phyloP scores from a whole-genome alignment of 805 yeast genomes.

The Metschnikowia borealis region DNA sequence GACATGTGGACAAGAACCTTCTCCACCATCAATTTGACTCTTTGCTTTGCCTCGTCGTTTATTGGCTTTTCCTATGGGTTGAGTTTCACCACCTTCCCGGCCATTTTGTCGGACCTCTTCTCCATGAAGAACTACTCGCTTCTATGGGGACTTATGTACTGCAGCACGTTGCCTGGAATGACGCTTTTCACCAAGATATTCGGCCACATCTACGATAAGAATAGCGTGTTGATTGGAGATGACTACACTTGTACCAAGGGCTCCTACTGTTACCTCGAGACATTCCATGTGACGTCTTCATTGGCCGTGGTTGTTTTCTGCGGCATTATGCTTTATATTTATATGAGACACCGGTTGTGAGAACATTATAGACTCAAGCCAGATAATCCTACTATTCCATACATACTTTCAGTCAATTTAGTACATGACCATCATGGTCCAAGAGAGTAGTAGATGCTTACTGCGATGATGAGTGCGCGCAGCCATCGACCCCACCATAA shows the following conservation, averaged over 20 bases:
- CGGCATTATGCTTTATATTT: slow-evolving; percentile 14
- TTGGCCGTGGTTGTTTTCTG: slow-evolving; percentile 20
- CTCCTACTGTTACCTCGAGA: slow-evolving; percentile 25
- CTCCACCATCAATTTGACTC: slow-evolving; percentile 15
- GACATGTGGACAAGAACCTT: slow-evolving; percentile 12
- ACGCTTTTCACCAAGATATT: slow-evolving; percentile 30
- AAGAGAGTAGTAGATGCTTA: neutral
- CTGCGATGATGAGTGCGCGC: neutral
- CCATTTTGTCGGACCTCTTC: slow-evolving; percentile 31
- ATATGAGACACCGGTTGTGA: slow-evolving; percentile 1
- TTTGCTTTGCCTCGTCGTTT: slow-evolving; percentile 24
- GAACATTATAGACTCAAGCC: neutral
- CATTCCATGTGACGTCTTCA: slow-evolving; percentile 25
- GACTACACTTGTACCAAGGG: slow-evolving; percentile 23
- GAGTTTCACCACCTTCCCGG: slow-evolving; percentile 32
- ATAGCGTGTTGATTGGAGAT: slow-evolving; percentile 19
- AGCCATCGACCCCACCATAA: neutral
- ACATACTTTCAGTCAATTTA: no score
- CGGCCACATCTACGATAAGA: slow-evolving; percentile 27
- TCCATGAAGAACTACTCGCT: slow-evolving; percentile 31
- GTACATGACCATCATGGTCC: no score
- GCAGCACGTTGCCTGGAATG: slow-evolving; percentile 31
- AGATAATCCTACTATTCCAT: neutral
- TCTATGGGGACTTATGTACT: slow-evolving; percentile 33
- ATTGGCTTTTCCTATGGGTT: slow-evolving; percentile 36